Evolutionary conservation across 2,329 filamentous ascomycete species (phyloP), one percentile per base, ranked within the genome.

Genomic region (Penicillium nordicum): DNA sequence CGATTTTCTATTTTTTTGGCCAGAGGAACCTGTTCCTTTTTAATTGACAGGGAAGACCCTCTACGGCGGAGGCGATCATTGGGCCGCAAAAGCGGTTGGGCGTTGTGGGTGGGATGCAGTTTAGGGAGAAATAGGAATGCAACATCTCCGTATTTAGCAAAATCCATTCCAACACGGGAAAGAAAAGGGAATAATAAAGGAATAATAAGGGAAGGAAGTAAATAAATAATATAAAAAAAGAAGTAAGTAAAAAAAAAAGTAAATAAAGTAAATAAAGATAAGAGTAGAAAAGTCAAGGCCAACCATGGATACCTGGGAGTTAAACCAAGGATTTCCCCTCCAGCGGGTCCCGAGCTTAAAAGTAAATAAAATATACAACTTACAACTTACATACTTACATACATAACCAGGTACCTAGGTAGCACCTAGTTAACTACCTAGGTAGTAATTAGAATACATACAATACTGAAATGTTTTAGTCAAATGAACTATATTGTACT

Each of bases 21-120:
- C 25, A 23, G 30, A 50, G 14, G 45, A 42, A 54, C n/a, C 8
- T 12, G 37, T 18, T 18, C 38, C 23, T 43, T 53, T 43, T 45
- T 18, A 27, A 45, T 41, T 34, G 43, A 45, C 53, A 57, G 29
- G 48, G 53, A 48, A 51, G 47, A 46, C 45, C 47, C 55, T 37
- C 52, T 23, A 30, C 42, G 30, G 56, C 51, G 63, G 62, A 59
- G 61, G 61, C 57, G 57, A 60, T 51, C 52, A 62, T 66, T 63
- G 63, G 63, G 63, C 63, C 62, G 62, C 63, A 63, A 65, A 50
- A 36, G 45, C 38, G 38, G 47, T 63, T 60, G 62, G 61, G 61
- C 61, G 55, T 52, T 57, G 34, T 44, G 25, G 11, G 23, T 25
- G 25, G 46, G 27, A 43, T 53, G 42, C 6, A 36, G 2, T 43